Percentiles rank a stretch among this genome's conserved stretches.
Conservation (phyloP, 1,139 yeast genomes). For the Pichia sp. region DNA sequence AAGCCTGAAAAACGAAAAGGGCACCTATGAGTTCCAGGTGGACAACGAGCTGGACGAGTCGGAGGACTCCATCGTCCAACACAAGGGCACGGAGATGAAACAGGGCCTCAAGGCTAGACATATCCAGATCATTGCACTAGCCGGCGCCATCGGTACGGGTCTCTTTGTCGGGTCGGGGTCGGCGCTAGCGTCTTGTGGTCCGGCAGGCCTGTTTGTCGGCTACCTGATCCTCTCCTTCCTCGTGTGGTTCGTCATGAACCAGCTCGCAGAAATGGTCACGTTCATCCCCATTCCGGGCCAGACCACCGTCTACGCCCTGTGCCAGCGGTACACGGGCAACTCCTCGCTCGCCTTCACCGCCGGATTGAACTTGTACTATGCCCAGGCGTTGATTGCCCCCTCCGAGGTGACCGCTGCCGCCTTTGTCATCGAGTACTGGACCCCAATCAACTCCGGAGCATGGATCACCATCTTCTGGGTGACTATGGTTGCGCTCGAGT, state of each 20-base stretch:
- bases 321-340: constrained; percentile 24
- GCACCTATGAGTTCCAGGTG: background rate
- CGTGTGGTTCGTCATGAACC: constrained; percentile 54
- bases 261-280: constrained; percentile 61
- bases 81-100: constrained; percentile 9
- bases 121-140: constrained; percentile 66
- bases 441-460: constrained; percentile 39
- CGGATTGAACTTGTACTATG: constrained; percentile 47
- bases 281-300: constrained; percentile 51
- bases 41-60: constrained; percentile 2
- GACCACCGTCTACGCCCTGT: constrained; percentile 26
- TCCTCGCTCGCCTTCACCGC: constrained; percentile 36
- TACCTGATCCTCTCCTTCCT: constrained; percentile 48
- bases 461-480: constrained; percentile 44
- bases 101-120: constrained; percentile 39
- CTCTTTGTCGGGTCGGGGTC: constrained; percentile 54
- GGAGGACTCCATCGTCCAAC: background rate
- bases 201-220: constrained; percentile 49
- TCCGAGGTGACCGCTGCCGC: constrained; percentile 53
- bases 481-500: constrained; percentile 38
- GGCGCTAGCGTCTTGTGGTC: constrained; percentile 45
- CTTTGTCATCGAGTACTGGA: constrained; percentile 48
- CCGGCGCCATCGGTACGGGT: constrained; percentile 79
- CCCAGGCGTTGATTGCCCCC: constrained; percentile 46
- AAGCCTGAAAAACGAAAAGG: background rate